These are phyloP conservation scores for Piper longum DNA, from an alignment of 164 flowering plant species.

Conservation along the genomic window DNA sequence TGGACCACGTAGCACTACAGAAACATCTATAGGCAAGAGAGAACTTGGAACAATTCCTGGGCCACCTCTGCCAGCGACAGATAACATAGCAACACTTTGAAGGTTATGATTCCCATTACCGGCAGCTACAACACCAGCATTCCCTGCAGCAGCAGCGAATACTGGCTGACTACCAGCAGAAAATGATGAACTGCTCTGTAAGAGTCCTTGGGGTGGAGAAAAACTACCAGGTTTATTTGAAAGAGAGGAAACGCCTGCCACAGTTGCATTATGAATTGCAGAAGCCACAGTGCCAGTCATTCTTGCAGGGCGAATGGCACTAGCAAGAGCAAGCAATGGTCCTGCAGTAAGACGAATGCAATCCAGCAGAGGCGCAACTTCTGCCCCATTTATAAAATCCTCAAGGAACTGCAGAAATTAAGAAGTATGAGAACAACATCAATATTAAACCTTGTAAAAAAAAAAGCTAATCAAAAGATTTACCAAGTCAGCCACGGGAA, in stretches of 20 bases:
- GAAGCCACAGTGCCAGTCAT: slow-evolving; percentile 62
- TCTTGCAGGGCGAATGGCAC: slow-evolving; percentile 96
- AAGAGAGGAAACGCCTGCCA: slow-evolving; percentile 29
- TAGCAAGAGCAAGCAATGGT: slow-evolving; percentile 89
- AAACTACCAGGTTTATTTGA: slow-evolving; percentile 40
- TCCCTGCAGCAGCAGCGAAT: slow-evolving; percentile 27
- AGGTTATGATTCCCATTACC: slow-evolving; percentile 40
- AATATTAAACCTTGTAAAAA: too few relatives aligned
- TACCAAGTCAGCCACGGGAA: too few relatives aligned
- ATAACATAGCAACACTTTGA: slow-evolving; percentile 58
- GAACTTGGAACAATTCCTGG: slow-evolving; percentile 99
- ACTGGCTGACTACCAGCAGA: slow-evolving; percentile 28
- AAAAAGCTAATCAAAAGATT: too few relatives aligned
- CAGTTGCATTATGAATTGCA: slow-evolving; percentile 40
- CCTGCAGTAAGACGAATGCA: slow-evolving; percentile 98
- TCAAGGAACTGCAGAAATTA: slow-evolving; percentile 61
- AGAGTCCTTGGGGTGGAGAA: slow-evolving; percentile 33
- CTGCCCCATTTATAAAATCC: slow-evolving; percentile 96
- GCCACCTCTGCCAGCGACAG: slow-evolving; percentile 80
- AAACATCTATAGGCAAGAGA: slow-evolving; percentile 88
- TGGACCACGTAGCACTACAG: slow-evolving; percentile 91
- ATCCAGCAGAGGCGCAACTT: slow-evolving; percentile 88
- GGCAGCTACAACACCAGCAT: slow-evolving; percentile 19
- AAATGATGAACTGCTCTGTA: slow-evolving; percentile 33
- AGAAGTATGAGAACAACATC: not conserved